Conservation (phyloP, 2,329 filamentous ascomycete species). For the Ophiostoma angusticollis region DNA sequence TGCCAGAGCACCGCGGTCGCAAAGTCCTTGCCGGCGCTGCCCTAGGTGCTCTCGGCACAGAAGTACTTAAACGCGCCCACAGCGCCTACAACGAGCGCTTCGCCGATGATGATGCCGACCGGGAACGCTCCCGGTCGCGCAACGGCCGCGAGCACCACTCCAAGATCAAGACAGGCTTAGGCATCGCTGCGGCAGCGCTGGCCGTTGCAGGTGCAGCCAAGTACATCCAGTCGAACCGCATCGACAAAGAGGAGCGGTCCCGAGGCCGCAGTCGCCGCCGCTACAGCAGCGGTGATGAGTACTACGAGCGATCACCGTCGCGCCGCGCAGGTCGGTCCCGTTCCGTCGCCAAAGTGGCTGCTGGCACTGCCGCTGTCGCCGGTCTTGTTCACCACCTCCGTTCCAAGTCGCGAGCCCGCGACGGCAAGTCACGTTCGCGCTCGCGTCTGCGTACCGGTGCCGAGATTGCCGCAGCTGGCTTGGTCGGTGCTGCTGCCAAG, state of each 20-base stretch:
- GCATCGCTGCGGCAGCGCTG: conserved; percentile 49
- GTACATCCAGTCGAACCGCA: conserved; percentile 47
- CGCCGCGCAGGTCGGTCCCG: conserved; percentile 28
- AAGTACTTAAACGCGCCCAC: conserved; percentile 45
- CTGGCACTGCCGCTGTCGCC: conserved; percentile 44
- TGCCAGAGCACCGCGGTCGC: conserved; percentile 38
- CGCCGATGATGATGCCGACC: conserved; percentile 23
- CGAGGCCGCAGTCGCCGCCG: conserved; percentile 44
- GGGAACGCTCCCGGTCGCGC: neutral
- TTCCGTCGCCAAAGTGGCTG: conserved; percentile 43
- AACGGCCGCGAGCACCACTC: conserved; percentile 28
- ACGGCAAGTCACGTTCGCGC: conserved; percentile 31
- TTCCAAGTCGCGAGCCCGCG: conserved; percentile 37
- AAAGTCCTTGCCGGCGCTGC: conserved; percentile 50
- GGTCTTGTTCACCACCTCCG: conserved; percentile 46
- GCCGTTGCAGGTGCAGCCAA: conserved; percentile 54
- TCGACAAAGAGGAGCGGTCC: conserved; percentile 44
- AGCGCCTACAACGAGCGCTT: conserved; percentile 46
- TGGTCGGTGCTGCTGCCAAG: conserved; percentile 47
- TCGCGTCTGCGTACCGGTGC: conserved; percentile 40
- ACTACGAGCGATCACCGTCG: conserved; percentile 25
- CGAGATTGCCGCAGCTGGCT: conserved; percentile 46
- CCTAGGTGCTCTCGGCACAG: conserved; percentile 48
- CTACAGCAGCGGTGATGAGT: conserved; percentile 24
- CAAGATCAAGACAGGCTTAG: conserved; percentile 47